A percentile compares a stretch with the other conserved stretches of the same genome.
Evolutionary conservation across 345 rosid genomes (phyloP).

Genomic region (Bruguiera gymnorhiza): DNA sequence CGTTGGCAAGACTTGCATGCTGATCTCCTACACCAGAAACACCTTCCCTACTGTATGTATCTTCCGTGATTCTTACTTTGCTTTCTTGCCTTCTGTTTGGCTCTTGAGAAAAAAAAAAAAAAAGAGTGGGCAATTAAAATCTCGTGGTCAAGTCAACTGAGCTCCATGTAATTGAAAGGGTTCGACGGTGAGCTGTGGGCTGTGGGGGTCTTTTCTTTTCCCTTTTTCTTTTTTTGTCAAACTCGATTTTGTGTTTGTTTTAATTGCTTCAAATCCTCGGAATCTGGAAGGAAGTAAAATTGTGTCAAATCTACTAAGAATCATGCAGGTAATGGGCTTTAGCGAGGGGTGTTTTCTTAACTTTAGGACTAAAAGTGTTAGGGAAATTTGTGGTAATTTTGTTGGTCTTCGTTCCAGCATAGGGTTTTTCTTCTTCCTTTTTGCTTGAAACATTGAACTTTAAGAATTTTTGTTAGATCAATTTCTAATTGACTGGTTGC

Average conservation of each 20-base stretch:
- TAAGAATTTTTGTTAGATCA: neutral
- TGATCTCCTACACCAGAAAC: conserved; percentile 73
- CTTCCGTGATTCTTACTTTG: neutral
- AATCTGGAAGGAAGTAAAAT: too few species aligned
- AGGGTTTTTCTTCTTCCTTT: too few species aligned
- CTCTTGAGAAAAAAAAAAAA: conserved; percentile 8
- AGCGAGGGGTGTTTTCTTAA: too few species aligned
- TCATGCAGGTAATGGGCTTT: too few species aligned
- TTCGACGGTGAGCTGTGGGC: neutral
- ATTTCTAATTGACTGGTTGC: too few species aligned
- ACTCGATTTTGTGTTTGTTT: neutral
- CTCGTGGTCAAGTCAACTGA: neutral
- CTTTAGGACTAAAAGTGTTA: too few species aligned
- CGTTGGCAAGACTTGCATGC: conserved; percentile 77
- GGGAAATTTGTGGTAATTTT: too few species aligned
- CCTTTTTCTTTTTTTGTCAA: neutral
- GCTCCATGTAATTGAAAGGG: neutral
- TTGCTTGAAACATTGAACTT: too few species aligned
- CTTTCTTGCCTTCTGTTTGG: conserved; percentile 9
- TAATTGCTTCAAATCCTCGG: too few species aligned
- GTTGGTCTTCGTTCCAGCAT: too few species aligned
- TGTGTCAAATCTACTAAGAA: too few species aligned
- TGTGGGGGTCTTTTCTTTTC: neutral
- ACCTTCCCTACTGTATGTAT: conserved; percentile 61
- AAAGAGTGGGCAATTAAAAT: neutral